Conservation (phyloP, 345 rosid genomes). For the Populus davidiana region DNA sequence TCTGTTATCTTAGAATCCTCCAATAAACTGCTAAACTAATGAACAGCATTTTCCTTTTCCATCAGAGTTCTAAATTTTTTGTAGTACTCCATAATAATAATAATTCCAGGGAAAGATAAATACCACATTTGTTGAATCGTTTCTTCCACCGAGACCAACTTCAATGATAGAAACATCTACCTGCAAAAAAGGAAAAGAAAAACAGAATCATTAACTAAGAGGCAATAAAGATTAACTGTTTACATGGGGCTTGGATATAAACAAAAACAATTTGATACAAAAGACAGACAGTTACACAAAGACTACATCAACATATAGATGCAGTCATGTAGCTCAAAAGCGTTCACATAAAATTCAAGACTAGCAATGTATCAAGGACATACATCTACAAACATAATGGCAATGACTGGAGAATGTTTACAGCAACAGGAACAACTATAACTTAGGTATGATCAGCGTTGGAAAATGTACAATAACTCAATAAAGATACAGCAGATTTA, state of each 20-base stretch:
- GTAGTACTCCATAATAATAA: background rate
- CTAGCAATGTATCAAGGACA: background rate
- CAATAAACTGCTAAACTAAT: background rate
- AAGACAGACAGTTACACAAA: background rate
- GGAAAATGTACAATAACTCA: background rate
- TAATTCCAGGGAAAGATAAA: conserved; percentile 19
- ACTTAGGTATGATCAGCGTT: background rate
- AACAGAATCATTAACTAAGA: background rate
- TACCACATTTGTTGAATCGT: conserved; percentile 86
- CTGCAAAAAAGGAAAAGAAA: conserved; percentile 27
- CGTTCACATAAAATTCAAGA: background rate
- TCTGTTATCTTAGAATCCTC: background rate
- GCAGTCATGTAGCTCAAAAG: background rate
- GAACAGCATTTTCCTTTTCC: background rate
- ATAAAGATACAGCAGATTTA: background rate
- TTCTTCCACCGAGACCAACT: conserved; percentile 80
- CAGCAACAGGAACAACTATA: background rate
- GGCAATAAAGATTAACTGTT: background rate
- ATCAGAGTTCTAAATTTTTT: background rate
- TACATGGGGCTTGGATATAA: background rate
- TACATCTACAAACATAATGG: background rate
- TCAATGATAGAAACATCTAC: conserved; percentile 88
- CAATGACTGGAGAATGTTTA: background rate
- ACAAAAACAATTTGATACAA: background rate
- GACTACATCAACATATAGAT: background rate